Base-by-base conservation (phyloP, 352 stramenopile genomes). In the Phytopythium ostracodes region DNA sequence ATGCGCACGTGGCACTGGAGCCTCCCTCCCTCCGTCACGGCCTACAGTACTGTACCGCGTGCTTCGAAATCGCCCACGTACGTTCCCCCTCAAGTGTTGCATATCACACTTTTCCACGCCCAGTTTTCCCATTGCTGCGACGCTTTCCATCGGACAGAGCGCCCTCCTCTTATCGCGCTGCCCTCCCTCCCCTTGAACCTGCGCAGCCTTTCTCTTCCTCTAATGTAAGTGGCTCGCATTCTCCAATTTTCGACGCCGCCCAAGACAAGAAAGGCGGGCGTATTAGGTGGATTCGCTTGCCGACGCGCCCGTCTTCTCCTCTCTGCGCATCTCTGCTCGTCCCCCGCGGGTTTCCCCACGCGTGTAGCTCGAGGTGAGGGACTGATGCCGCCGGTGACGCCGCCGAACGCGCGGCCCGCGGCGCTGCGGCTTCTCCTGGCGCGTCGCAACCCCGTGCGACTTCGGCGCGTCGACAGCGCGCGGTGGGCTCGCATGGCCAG, bases 381-480 rank as follows among this genome's bases (percentile, higher is more conserved):
- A 36, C 18, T 11, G 25, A 54, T 54, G 47, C 27, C 47, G 47
- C 46, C 46, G 46, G 46, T 52, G 24, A 14, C 24, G 24, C 10
- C 46, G 46, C 47, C 47, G 25, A 67, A 15, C 25, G 33, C 36
- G 20, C 60, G 35, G 40, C 6, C 67, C 75, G 20, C 53, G 59
- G 31, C 56, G 67, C 14, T 63, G 65, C 27, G 60, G 68, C 31
- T 71, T 63, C 24, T 52, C 6, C 47, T 54, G 15, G 47, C 47
- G 47, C 47, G 47, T 24, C 46, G 15, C 46, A 15, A 20, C 0
- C 10, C 20, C 43, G n/a, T 9, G 43, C 43, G n/a, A 7, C 27
- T 5, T 0, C 12, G 8, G 4, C 12, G 43, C n/a, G n/a, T 14
- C 43, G n/a, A 8, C 24, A 10, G 46, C 6, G 4, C 25, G 46